Conservation (phyloP, 805 yeast species). For the Candida easanensis region DNA sequence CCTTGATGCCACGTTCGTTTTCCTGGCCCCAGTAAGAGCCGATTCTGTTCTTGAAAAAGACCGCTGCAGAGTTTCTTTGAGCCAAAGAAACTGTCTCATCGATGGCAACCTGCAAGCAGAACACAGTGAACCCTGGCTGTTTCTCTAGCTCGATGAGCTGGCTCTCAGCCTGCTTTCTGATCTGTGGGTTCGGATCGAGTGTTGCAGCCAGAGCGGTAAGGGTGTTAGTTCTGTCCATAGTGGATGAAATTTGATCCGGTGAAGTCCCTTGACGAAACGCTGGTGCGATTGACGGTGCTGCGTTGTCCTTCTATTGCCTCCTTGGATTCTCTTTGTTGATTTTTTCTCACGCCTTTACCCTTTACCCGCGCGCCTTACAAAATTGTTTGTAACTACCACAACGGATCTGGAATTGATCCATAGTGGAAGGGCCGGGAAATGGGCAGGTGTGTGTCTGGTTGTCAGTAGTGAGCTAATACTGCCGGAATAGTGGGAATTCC, state of each 20-base stretch:
- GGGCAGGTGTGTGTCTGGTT: too few species aligned
- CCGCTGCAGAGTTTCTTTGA: constrained; percentile 59
- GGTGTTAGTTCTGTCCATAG: constrained; percentile 45
- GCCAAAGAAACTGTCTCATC: constrained; percentile 41
- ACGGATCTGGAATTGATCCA: too few species aligned
- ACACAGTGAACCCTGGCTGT: constrained; percentile 56
- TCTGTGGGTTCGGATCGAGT: constrained; percentile 46
- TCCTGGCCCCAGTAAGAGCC: constrained; percentile 48
- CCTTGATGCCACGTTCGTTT: constrained; percentile 30
- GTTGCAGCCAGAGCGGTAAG: constrained; percentile 51
- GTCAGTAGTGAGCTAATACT: too few species aligned
- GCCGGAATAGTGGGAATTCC: too few species aligned
- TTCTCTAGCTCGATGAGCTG: constrained; percentile 50
- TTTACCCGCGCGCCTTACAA: too few species aligned
- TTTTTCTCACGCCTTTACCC: not conserved
- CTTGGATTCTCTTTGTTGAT: too few species aligned
- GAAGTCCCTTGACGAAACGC: too few species aligned
- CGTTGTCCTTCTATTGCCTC: not conserved
- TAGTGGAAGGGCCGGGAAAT: too few species aligned
- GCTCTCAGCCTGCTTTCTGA: constrained; percentile 52
- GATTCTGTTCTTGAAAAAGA: constrained; percentile 65
- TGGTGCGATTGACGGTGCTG: too few species aligned
- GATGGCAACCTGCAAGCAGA: constrained; percentile 46
- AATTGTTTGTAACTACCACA: too few species aligned
- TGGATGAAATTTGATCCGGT: too few species aligned